Evolutionary conservation across 495 filamentous ascomycete species (phyloP).

Genomic region (Cladorrhinum samala): DNA sequence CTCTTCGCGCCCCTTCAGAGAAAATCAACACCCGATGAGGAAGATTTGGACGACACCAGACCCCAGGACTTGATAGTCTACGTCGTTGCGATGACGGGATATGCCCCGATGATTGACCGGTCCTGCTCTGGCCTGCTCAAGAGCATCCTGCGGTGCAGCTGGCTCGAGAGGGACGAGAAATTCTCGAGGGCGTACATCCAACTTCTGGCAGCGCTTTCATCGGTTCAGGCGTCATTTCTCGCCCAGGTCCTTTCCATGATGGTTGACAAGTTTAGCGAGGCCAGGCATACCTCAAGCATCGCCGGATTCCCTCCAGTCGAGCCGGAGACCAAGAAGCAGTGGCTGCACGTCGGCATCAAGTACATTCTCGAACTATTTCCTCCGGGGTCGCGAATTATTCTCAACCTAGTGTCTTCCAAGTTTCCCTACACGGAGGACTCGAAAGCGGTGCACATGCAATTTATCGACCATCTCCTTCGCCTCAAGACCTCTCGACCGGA

Average conservation of each 20-base stretch:
- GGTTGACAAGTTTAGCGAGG: constrained; percentile 61
- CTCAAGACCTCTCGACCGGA: constrained; percentile 71
- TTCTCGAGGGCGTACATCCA: constrained; percentile 75
- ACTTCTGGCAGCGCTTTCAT: constrained; percentile 74
- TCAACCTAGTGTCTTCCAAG: constrained; percentile 53
- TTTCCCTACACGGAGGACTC: constrained; percentile 73
- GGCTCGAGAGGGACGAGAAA: constrained; percentile 76
- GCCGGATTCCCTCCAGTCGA: constrained; percentile 54
- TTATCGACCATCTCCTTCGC: constrained; percentile 70
- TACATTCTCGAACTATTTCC: constrained; percentile 74
- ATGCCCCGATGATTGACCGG: constrained; percentile 61
- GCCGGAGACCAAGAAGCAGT: constrained; percentile 53
- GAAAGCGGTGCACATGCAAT: constrained; percentile 64
- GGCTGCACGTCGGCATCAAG: constrained; percentile 68
- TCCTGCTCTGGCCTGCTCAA: constrained; percentile 69
- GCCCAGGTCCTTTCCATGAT: constrained; percentile 67
- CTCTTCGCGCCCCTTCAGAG: constrained; percentile 50
- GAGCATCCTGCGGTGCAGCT: constrained; percentile 65
- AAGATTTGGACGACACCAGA: constrained; percentile 30
- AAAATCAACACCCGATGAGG: constrained; percentile 23
- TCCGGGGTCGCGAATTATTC: constrained; percentile 60
- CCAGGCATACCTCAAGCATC: constrained; percentile 45
- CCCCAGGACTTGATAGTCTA: constrained; percentile 60
- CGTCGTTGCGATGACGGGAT: constrained; percentile 69
- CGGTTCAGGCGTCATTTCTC: constrained; percentile 59